Evolutionary conservation across 331 rosid genomes (phyloP), one percentile per base, ranked within the genome.

Genomic region (Dryas integrifolia): DNA sequence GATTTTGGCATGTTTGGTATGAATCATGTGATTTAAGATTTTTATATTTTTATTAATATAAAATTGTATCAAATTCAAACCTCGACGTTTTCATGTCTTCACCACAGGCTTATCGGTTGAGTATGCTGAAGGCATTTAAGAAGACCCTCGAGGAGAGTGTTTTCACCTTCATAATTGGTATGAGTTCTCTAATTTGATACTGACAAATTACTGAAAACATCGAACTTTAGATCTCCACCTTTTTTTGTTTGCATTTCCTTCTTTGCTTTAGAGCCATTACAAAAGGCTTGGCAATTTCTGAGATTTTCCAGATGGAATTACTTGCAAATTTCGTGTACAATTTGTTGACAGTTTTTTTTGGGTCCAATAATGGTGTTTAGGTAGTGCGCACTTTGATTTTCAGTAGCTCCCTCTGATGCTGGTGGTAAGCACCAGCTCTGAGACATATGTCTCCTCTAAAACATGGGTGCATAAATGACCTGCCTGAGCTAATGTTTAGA

Each of bases 111-210:
- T 95, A 95, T 79, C 89, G 96, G 61, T 84, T 83, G 62, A 95
- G 98, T 92, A 95, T 95, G 98, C 83, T 95, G 85, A 95, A 89
- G 82, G 92, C 96, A 77, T 95, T 95, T 86, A 91, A 81, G 87
- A 95, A 87, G 92, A 95, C 95, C 76, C 88, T 95, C 7, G 97
- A 95, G 76, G 97, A 95, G 85, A 92, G 93, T 70, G 87, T 40
- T 76, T 95, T 88, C 86, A 88, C 96, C 85, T 92, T 91, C 72
- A 82, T 95, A 79, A 95, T 95, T 16, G 98, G 98, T 95, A 89
- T 72, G 96, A 80, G 69, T 83, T 73, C n/a, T 61, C 38, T 71
- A 41, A 10, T 65, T 72, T 14, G 30, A 45, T 67, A 47, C 72
- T 30, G 38, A 21, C 40, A 35, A 35, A 44, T 10, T 59, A 16